phyloP scores from a whole-genome alignment of 2,329 filamentous ascomycete species.

The Aaosphaeria arxii region DNA sequence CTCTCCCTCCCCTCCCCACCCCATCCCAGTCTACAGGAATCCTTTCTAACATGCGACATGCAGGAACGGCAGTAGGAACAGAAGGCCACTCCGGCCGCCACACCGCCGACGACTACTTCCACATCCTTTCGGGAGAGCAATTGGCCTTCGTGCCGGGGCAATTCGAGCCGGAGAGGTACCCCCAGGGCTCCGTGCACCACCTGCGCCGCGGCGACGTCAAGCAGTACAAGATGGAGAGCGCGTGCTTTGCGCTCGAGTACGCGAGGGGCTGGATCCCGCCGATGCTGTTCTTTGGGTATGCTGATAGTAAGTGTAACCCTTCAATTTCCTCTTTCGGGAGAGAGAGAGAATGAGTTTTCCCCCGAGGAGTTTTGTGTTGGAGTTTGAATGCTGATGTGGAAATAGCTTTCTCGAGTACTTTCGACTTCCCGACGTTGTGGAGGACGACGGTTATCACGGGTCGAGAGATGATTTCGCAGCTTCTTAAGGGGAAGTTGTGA shows the following conservation, averaged over 20 bases:
- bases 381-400: not conserved
- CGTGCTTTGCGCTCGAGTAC: constrained; percentile 80
- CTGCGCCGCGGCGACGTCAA: constrained; percentile 68
- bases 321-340: not conserved
- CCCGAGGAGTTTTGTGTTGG: not conserved
- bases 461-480: constrained; percentile 71
- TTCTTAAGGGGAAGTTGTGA: constrained; percentile 4
- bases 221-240: constrained; percentile 78
- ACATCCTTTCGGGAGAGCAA: constrained; percentile 79
- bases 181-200: constrained; percentile 68
- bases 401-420: constrained; percentile 65
- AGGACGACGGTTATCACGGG: constrained; percentile 72
- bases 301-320: constrained; percentile 54
- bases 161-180: constrained; percentile 68
- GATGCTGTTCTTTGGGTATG: constrained; percentile 88
- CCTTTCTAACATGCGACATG: not conserved
- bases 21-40: no score
- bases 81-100: constrained; percentile 87
- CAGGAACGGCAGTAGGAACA: constrained; percentile 70
- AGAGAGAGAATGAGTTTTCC: not conserved
- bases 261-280: constrained; percentile 87
- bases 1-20: not conserved
- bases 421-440: constrained; percentile 85
- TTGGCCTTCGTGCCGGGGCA: constrained; percentile 64
- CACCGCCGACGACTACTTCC: constrained; percentile 92